Evolutionary conservation across 768 basidiomycete species (phyloP), one percentile per base, ranked within the genome.

Genomic region (Mycena maculata): DNA sequence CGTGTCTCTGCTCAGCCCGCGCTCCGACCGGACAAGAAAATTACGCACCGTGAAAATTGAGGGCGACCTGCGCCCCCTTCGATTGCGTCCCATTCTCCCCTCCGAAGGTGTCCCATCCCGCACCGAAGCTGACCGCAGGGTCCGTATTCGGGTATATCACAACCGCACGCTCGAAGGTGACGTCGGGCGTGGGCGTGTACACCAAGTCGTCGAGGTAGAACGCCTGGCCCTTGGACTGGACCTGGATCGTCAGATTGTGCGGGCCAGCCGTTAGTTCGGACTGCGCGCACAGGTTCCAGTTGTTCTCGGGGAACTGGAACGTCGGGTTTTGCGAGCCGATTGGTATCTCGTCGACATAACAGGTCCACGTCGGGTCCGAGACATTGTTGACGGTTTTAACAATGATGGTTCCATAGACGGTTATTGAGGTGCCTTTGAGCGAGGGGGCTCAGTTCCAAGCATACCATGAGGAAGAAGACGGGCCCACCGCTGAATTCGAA

Each of bases 181-280:
- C 64, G 41, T 50, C 42, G 4, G 44, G 47, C 12, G 41, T 31
- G 1, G 78, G 76, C 5, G 69, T 69, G 50, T 76, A 79, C 7
- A 39, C 31, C n/a, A 80, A 41, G 41, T 73, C 73, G 60, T 80
- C 79, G 16, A 79, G 66, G 68, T 72, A 78, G 62, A 80, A 78
- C 6, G 68, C 30, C 28, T 60, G 73, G 4, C 75, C 74, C 13
- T 61, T 60, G 33, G 74, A 74, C n/a, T 67, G 70, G n/a, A 74
- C 75, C n/a, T 75, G 72, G 33, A 80, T 61, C 4, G 69, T 77
- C 15, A 80, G 50, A 3, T 57, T 67, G 45, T 81, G 80, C 13
- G 71, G 41, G 4, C 71, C 72, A 38, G 75, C 68, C 12, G 62
- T 22, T 4, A 79, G 56, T 42, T 65, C 60, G 15, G 66, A 41